A percentile compares a stretch with the other conserved stretches of the same genome.
phyloP scores from a whole-genome alignment of 768 basidiomycete genomes.

The Psilocybe cyanescens region DNA sequence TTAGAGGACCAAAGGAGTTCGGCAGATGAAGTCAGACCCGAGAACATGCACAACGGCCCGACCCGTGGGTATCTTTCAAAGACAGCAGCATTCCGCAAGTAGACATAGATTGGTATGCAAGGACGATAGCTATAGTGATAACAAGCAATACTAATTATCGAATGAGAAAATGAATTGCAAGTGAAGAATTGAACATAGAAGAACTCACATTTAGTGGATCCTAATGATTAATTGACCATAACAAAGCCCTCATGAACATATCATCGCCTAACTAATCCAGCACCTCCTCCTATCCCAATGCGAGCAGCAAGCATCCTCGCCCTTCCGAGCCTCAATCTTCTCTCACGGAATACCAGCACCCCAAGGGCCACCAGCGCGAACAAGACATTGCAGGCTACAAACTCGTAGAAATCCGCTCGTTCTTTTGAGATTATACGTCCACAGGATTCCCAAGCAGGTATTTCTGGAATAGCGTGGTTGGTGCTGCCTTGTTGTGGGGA shows the following conservation, averaged over 20 bases:
- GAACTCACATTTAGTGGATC: slow-evolving; percentile 8
- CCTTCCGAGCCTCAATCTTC: slow-evolving; percentile 70
- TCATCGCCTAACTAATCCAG: slow-evolving; percentile 18
- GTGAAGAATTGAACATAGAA: no score
- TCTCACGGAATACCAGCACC: slow-evolving; percentile 70
- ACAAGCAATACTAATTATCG: slow-evolving; percentile 3
- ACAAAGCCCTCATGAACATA: neutral
- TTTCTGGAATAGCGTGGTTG: slow-evolving; percentile 39
- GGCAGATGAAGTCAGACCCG: no score
- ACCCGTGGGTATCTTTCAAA: no score
- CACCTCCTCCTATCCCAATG: slow-evolving; percentile 66
- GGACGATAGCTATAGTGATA: slow-evolving; percentile 3
- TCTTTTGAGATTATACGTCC: slow-evolving; percentile 83
- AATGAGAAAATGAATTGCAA: no score
- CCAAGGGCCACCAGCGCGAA: slow-evolving; percentile 70
- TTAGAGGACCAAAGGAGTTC: no score
- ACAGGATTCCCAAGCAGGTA: slow-evolving; percentile 91
- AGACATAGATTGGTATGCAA: neutral
- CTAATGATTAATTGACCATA: neutral
- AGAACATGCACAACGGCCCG: no score
- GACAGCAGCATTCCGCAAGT: no score
- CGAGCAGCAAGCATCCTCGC: slow-evolving; percentile 84
- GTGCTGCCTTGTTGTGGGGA: slow-evolving; percentile 6
- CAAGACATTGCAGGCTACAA: slow-evolving; percentile 80
- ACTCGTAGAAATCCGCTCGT: slow-evolving; percentile 89